A percentile compares a stretch with the other conserved stretches of the same genome.
Evolutionary conservation across 139 green algal species (phyloP).

Genomic region (Dunaliella primolecta): DNA sequence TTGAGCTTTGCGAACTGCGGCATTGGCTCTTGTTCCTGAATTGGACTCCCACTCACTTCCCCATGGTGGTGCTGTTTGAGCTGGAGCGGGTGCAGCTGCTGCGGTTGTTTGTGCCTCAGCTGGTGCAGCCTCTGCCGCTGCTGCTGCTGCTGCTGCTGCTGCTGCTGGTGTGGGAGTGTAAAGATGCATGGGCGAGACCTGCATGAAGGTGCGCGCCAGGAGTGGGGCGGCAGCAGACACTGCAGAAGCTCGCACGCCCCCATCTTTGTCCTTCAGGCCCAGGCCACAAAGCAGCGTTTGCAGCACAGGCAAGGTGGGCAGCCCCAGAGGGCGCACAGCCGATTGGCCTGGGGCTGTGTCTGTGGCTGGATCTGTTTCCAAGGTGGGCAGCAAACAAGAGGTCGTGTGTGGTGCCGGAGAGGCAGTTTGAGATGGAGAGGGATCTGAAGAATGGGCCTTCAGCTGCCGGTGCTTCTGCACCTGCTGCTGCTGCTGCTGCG

Average conservation of each 20-base stretch:
- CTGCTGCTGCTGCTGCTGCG: too few species aligned
- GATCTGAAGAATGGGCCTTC: background rate
- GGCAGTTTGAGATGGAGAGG: too few species aligned
- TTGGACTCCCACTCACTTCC: background rate
- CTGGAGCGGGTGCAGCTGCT: background rate
- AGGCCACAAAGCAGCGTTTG: background rate
- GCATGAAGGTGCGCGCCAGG: background rate
- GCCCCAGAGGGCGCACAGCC: too few species aligned
- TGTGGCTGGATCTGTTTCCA: too few species aligned
- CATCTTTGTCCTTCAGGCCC: background rate
- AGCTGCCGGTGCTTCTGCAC: background rate
- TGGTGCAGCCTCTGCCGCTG: background rate
- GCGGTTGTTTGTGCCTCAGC: background rate
- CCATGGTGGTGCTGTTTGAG: background rate
- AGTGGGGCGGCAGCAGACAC: background rate
- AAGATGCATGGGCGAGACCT: background rate
- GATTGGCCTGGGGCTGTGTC: too few species aligned
- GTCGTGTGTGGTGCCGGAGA: too few species aligned
- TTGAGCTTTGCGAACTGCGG: background rate
- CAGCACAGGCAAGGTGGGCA: background rate
- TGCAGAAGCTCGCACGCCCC: background rate
- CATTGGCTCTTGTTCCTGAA: background rate
- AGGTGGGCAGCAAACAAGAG: too few species aligned
- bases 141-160: background rate
- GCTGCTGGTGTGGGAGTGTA: background rate